Percentiles rank a stretch among this genome's conserved stretches.
These are phyloP conservation scores for Penicillium canariense DNA, from an alignment of 495 filamentous ascomycete genomes.

Conservation along the genomic window DNA sequence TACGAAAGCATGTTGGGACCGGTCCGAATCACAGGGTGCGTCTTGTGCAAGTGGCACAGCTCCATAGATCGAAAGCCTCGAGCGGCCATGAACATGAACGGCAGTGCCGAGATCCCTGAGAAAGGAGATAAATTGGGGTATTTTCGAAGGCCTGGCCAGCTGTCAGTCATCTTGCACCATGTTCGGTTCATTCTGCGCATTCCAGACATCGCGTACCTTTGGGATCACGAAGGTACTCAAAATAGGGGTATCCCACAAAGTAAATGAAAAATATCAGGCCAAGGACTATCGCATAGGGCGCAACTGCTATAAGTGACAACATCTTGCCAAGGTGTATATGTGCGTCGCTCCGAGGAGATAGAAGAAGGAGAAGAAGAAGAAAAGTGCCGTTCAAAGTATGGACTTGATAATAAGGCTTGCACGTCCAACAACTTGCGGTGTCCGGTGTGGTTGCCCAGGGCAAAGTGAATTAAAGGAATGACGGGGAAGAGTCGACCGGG, in stretches of 20 bases:
- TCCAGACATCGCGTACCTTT: conserved; percentile 31
- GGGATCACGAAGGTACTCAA: conserved; percentile 44
- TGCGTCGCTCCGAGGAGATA: background rate
- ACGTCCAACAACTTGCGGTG: background rate
- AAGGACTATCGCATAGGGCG: conserved; percentile 30
- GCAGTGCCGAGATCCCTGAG: conserved; percentile 45
- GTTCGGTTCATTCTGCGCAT: background rate
- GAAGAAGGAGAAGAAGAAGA: background rate
- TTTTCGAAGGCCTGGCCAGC: conserved; percentile 39
- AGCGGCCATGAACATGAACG: conserved; percentile 44
- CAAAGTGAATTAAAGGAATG: background rate
- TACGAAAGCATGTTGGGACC: conserved; percentile 54
- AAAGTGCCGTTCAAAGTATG: background rate
- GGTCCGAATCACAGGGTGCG: conserved; percentile 48
- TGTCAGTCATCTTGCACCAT: conserved; percentile 1
- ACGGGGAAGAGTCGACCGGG: background rate
- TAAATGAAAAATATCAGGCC: conserved; percentile 31
- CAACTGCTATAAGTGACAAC: conserved; percentile 22
- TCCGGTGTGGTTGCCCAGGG: background rate
- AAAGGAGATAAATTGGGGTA: conserved; percentile 45
- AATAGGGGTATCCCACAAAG: conserved; percentile 39
- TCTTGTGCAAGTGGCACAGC: conserved; percentile 42
- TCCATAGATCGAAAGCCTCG: conserved; percentile 43
- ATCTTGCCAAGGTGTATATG: conserved; percentile 8
- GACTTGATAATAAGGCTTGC: background rate